Conservation (phyloP, 495 filamentous ascomycete genomes). For the Penicillium coffeae region DNA sequence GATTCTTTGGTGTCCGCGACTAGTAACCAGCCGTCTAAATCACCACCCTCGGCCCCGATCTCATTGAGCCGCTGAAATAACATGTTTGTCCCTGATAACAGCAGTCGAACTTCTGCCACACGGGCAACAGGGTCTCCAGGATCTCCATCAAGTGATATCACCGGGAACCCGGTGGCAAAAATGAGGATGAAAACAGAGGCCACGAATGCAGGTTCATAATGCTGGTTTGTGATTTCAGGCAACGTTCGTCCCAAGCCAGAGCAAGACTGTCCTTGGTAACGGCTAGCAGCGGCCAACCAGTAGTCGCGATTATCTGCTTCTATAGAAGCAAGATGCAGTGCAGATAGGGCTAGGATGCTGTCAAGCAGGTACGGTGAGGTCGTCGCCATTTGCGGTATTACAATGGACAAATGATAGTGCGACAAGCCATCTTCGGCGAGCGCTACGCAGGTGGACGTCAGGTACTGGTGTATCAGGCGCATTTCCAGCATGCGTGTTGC, state of each 20-base stretch:
- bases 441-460: conserved; percentile 33
- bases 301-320: conserved; percentile 24
- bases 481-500: conserved; percentile 36
- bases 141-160: conserved; percentile 26
- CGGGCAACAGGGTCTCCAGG: conserved; percentile 26
- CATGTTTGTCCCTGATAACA: conserved; percentile 34
- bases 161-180: conserved; percentile 32
- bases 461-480: conserved; percentile 37
- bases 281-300: conserved; percentile 32
- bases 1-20: conserved; percentile 12
- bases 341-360: conserved; percentile 43
- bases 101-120: conserved; percentile 31
- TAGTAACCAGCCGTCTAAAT: conserved; percentile 27
- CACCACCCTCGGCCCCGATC: conserved; percentile 17
- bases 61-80: conserved; percentile 27
- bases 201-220: conserved; percentile 36
- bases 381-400: conserved; percentile 41
- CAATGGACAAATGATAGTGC: conserved; percentile 36
- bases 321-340: conserved; percentile 42
- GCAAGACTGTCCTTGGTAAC: conserved; percentile 36
- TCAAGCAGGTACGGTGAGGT: conserved; percentile 44
- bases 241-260: conserved; percentile 29
- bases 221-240: conserved; percentile 20
- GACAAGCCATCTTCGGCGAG: conserved; percentile 27
- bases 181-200: conserved; percentile 41